Base-by-base conservation (phyloP, 148 eudicot genomes). In the Talinum fruticosum region DNA sequence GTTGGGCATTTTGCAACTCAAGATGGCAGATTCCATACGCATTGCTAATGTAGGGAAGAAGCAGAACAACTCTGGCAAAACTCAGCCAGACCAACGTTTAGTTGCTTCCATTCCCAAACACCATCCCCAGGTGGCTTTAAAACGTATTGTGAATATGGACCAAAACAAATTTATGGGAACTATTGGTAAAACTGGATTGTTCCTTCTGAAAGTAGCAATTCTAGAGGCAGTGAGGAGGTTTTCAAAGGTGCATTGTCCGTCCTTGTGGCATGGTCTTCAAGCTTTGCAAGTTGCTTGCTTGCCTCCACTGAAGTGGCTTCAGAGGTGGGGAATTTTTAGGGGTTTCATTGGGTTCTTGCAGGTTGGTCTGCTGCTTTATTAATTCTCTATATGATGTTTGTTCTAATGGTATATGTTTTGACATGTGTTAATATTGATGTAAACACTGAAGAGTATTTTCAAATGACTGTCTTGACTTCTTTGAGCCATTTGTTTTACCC, bases 221-320 rank as follows among this genome's bases (percentile, higher is more conserved):
- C 75, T 90, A 10, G 90, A 90, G 81, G 77, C 81, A 66, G 86
- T 88, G 14, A 75, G 92, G 49, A 84, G 88, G 83, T 71, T 87
- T 80, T 87, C 92, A 35, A 82, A 80, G 76, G 86, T 84, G 23
- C 86, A 82, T n/a, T 88, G 82, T 81, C 92, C 94, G 4, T 61
- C 78, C 73, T 38, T 80, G 36, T 90, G 94, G 94, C 81, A 37
- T 32, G 83, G 85, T 79, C 84, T 90, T 74, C 94, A 88, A 81
- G 89, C 85, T 66, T 69, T 90, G 75, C 94, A 88, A 78, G 24
- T 80, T 75, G 57, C 87, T 61, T 84, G 87, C 77, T 85, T 81
- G 71, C 89, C 86, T 23, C 94, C 91, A 38, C 79, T 88, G 54
- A 90, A 83, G 75, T 90, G 90, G 92, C 82, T 90, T 70, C 83